Evolutionary conservation across 169 alveolate genomes (phyloP), one percentile per base, ranked within the genome.

Genomic region (Plasmodium gonderi): DNA sequence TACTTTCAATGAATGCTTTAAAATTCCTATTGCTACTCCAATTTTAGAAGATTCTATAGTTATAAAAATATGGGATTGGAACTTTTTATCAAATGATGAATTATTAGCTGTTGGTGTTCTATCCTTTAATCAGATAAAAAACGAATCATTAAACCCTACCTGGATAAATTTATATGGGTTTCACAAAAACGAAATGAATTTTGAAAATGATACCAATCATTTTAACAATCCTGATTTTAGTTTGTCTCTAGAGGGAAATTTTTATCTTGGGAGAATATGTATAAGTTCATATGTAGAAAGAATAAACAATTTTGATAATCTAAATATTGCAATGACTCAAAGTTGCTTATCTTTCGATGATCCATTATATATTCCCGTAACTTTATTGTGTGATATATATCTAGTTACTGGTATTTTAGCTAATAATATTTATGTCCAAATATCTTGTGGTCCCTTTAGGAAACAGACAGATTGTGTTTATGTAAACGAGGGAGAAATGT

Each of bases 101-200:
- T 40, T 95, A 33, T 69, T 95, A 40, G 97, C 97, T 6, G 94
- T 94, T 82, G 97, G 97, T n/a, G 96, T 89, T 17, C 91, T 95
- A 64, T 96, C 97, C 17, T 91, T 95, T 78, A 95, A 96, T 20
- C 92, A 94, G 67, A 93, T 96, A 42, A 83, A 98, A 47, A 91
- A 96, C 45, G 72, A 94, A 23, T 83, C 95, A 9, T 95, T 95
- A 54, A 93, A 92, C 23, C 96, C 96, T 8, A 95, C 98, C 40
- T 97, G 98, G 98, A 96, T 96, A 87, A 97, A 97, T 96, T 97
- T 97, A 81, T 97, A 97, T 94, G 98, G 97, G 33, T 92, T 93
- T 67, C 95, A 95, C 29, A 93, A 91, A 9, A 67, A 91, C 38
- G 97, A 95, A 40, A 47, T 91, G 29, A 91, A 93, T 12, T 80